Conservation (phyloP, 208 protist genomes). For the Leishmania gerbilli region DNA sequence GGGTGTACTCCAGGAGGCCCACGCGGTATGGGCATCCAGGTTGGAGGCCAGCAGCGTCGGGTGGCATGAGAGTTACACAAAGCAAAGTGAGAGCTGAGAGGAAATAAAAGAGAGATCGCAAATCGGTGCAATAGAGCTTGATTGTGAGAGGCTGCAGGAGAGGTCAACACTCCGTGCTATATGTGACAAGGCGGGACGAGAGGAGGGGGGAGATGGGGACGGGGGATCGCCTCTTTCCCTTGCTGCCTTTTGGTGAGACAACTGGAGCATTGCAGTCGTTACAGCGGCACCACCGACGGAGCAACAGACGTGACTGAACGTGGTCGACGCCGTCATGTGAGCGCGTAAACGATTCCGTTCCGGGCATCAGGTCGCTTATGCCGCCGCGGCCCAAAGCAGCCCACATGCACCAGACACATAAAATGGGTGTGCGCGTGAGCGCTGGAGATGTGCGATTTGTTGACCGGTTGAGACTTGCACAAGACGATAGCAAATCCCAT, state of each 20-base stretch:
- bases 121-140: background rate
- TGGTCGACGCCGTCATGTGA: background rate
- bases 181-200: background rate
- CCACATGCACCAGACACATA: background rate
- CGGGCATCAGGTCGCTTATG: background rate
- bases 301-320: background rate
- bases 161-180: background rate
- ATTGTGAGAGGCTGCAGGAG: background rate
- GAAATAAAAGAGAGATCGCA: background rate
- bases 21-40: background rate
- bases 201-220: background rate
- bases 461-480: background rate
- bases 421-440: background rate
- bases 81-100: background rate
- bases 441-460: background rate
- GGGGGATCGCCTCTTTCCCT: too few relatives aligned
- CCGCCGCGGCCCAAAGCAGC: background rate
- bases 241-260: background rate
- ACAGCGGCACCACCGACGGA: too few relatives aligned
- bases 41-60: background rate
- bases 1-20: constrained; percentile 13
- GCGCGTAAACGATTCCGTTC: background rate
- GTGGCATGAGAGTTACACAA: background rate
- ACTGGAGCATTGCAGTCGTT: background rate
- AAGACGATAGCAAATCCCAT: background rate